A percentile compares a stretch with the other conserved stretches of the same genome.
Evolutionary conservation across 129 eudicot genomes (phyloP).

Genomic region (Arctium minus): DNA sequence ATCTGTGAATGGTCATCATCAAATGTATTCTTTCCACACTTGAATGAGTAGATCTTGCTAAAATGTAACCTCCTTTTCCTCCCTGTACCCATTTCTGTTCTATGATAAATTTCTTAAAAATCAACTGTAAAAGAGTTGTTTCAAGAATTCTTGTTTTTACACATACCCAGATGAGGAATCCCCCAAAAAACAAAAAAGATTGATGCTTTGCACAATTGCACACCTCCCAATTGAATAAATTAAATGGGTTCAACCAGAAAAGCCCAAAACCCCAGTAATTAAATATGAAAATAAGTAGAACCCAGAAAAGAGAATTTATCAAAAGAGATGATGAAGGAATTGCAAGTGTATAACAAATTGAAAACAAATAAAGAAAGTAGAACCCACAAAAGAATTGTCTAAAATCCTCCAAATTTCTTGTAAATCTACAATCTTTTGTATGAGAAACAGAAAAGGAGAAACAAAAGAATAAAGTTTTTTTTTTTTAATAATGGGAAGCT

Average conservation of each 20-base stretch:
- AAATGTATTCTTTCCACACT: slow-evolving; percentile 49
- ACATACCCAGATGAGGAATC: slow-evolving; percentile 32
- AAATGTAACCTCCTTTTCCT: slow-evolving; percentile 53
- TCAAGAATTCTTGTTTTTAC: slow-evolving; percentile 21
- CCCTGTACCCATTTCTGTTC: slow-evolving; percentile 38
- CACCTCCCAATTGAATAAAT: slow-evolving; percentile 21
- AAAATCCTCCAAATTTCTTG: slow-evolving; percentile 16
- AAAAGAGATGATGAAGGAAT: background rate
- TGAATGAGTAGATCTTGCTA: slow-evolving; percentile 80
- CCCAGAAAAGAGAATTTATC: slow-evolving; percentile 5
- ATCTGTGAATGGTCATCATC: slow-evolving; percentile 77
- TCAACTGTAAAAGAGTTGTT: background rate
- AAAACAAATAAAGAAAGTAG: background rate
- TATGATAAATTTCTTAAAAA: background rate
- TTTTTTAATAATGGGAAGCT: slow-evolving; percentile 1
- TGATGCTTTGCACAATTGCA: slow-evolving; percentile 24
- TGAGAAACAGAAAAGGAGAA: background rate
- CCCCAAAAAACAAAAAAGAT: slow-evolving; percentile 16
- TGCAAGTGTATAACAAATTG: slow-evolving; percentile 21
- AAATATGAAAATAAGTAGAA: slow-evolving; percentile 13
- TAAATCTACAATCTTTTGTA: slow-evolving; percentile 2
- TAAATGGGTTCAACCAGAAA: slow-evolving; percentile 22
- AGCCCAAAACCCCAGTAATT: slow-evolving; percentile 37
- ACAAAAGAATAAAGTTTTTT: background rate
- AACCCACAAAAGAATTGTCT: background rate